phyloP scores from a whole-genome alignment of 306 rosid genomes.

The Cicer arietinum region DNA sequence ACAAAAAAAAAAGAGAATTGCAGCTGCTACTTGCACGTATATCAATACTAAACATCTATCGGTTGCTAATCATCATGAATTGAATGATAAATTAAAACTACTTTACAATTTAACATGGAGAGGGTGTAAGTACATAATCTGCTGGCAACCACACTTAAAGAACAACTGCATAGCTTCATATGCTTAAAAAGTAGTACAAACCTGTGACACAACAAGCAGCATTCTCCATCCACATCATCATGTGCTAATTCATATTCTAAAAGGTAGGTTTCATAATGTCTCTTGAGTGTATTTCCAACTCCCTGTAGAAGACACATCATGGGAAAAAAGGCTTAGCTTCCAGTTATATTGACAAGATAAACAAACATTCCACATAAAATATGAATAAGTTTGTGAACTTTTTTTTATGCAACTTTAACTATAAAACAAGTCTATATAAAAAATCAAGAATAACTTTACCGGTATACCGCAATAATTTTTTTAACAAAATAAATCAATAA shows the following conservation, averaged over 20 bases:
- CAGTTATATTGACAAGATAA: conserved; percentile 32
- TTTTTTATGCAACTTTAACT: conserved; percentile 2
- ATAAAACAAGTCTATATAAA: background rate
- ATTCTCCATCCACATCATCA: conserved; percentile 98
- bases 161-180: background rate
- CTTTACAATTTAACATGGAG: background rate
- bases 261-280: conserved; percentile 98
- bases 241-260: conserved; percentile 96
- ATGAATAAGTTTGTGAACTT: conserved; percentile 15
- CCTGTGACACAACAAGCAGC: conserved; percentile 99
- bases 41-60: background rate
- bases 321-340: conserved; percentile 31
- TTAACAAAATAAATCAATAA: background rate
- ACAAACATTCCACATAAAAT: conserved; percentile 25
- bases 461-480: no score
- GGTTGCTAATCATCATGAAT: conserved; percentile 24
- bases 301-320: conserved; percentile 63
- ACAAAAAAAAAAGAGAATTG: conserved; percentile 6
- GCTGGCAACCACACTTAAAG: background rate
- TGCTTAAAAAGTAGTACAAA: conserved; percentile 46
- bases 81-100: conserved; percentile 3
- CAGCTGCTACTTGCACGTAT: conserved; percentile 21
- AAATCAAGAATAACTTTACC: background rate
- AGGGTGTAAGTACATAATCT: background rate
- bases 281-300: conserved; percentile 97